A percentile compares a stretch with the other conserved stretches of the same genome.
These are phyloP conservation scores for Cytospora mali DNA, from an alignment of 2,329 filamentous ascomycete genomes.

Conservation along the genomic window DNA sequence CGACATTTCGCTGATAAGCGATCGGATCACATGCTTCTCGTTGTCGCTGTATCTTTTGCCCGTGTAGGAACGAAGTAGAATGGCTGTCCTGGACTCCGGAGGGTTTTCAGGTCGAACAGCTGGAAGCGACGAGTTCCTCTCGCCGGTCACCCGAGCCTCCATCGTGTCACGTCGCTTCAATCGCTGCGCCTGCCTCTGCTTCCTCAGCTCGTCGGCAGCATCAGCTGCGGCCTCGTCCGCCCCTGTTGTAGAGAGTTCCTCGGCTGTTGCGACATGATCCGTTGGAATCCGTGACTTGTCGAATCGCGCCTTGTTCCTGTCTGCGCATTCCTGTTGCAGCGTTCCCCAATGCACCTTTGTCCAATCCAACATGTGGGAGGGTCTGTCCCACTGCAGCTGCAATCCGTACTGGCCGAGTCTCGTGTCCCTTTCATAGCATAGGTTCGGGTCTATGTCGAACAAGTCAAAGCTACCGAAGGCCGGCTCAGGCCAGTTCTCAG, in stretches of 20 bases:
- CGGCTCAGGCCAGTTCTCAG: conserved; percentile 60
- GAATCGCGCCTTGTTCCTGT: conserved; percentile 68
- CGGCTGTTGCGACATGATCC: conserved; percentile 8
- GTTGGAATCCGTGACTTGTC: conserved; percentile 35
- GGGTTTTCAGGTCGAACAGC: conserved; percentile 21
- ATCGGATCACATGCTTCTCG: conserved; percentile 76
- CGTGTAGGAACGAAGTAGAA: conserved; percentile 76
- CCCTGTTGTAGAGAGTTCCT: conserved; percentile 40
- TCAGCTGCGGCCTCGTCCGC: conserved; percentile 27
- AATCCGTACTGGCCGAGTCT: conserved; percentile 70
- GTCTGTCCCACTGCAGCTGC: conserved; percentile 50
- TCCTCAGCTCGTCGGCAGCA: conserved; percentile 24
- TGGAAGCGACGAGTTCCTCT: conserved; percentile 6
- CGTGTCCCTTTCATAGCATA: conserved; percentile 70
- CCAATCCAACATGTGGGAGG: conserved; percentile 57
- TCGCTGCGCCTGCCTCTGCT: conserved; percentile 24
- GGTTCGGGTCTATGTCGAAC: conserved; percentile 61
- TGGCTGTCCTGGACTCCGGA: conserved; percentile 63
- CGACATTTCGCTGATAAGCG: conserved; percentile 76
- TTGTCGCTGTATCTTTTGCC: conserved; percentile 77
- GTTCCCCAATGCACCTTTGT: conserved; percentile 69
- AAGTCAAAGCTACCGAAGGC: conserved; percentile 65
- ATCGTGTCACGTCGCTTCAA: not conserved
- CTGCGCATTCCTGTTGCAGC: conserved; percentile 67
- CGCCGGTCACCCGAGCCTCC: conserved; percentile 5